A percentile compares a stretch with the other conserved stretches of the same genome.
These are phyloP conservation scores for Dendrobium catenatum DNA, from an alignment of 106 monocot species.

Conservation along the genomic window DNA sequence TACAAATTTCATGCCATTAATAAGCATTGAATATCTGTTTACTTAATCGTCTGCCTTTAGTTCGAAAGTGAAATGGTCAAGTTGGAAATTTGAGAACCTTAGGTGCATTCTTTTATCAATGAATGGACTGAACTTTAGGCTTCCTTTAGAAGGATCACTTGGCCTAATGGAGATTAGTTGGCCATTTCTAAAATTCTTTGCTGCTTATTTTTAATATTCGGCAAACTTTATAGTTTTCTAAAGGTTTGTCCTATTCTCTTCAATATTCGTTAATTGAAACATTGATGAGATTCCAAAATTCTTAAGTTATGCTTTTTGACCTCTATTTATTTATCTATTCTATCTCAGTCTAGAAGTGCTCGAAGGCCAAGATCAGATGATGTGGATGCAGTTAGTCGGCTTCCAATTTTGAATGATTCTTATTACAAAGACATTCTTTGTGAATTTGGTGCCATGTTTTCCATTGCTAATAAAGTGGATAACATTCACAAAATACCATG, in stretches of 20 bases:
- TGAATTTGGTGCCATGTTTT: conserved; percentile 83
- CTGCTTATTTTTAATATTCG: conserved; percentile 1
- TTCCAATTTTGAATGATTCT: conserved; percentile 58
- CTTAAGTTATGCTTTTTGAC: not conserved
- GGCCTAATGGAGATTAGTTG: too few species aligned
- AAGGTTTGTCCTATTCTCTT: not conserved
- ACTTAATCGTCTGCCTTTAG: not conserved
- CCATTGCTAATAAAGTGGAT: conserved; percentile 78
- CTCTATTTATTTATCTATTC: not conserved
- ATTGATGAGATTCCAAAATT: not conserved
- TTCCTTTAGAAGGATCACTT: too few species aligned
- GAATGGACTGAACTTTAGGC: not conserved
- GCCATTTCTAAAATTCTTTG: not conserved
- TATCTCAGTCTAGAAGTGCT: conserved; percentile 59
- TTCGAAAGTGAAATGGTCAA: not conserved
- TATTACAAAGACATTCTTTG: conserved; percentile 68
- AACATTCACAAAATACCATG: conserved; percentile 82
- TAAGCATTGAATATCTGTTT: not conserved
- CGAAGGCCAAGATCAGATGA: conserved; percentile 72
- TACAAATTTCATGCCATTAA: not conserved
- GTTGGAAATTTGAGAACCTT: not conserved
- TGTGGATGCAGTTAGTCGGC: conserved; percentile 69
- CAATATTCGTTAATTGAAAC: not conserved
- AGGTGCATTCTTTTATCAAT: not conserved
- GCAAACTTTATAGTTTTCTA: not conserved